These are phyloP conservation scores for Beauveria sp. DNA, from an alignment of 2,329 filamentous ascomycete genomes.

Conservation along the genomic window DNA sequence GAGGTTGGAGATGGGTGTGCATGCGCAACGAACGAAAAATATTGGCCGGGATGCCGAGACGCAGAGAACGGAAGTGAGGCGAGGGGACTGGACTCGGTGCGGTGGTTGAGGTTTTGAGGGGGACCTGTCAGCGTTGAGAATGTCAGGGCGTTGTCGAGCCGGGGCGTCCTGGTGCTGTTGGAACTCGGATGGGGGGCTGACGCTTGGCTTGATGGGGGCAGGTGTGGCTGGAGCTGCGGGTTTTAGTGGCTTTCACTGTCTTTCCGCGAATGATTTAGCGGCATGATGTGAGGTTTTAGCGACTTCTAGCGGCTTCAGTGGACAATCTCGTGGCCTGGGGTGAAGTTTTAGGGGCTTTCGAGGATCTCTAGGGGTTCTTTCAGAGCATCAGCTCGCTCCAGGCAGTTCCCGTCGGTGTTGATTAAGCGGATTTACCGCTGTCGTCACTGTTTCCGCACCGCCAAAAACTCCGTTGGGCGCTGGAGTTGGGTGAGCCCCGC, in stretches of 20 bases:
- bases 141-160: background rate
- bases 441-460: no score
- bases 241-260: background rate
- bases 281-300: background rate
- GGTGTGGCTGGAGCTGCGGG: background rate
- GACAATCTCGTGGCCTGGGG: no score
- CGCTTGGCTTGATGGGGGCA: background rate
- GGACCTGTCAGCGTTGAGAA: conserved; percentile 7
- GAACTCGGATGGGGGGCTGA: background rate
- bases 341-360: no score
- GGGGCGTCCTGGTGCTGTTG: background rate
- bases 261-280: no score
- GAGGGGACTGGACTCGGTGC: background rate
- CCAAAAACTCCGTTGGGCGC: no score
- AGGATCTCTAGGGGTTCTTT: no score
- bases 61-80: background rate
- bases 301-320: background rate
- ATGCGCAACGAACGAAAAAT: background rate
- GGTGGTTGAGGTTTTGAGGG: conserved; percentile 9
- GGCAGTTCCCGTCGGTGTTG: no score
- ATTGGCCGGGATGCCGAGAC: background rate
- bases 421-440: no score
- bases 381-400: no score
- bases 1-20: background rate
- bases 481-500: no score